phyloP scores from a whole-genome alignment of 2,329 filamentous ascomycete species.

The Pseudogymnoascus sp. region DNA sequence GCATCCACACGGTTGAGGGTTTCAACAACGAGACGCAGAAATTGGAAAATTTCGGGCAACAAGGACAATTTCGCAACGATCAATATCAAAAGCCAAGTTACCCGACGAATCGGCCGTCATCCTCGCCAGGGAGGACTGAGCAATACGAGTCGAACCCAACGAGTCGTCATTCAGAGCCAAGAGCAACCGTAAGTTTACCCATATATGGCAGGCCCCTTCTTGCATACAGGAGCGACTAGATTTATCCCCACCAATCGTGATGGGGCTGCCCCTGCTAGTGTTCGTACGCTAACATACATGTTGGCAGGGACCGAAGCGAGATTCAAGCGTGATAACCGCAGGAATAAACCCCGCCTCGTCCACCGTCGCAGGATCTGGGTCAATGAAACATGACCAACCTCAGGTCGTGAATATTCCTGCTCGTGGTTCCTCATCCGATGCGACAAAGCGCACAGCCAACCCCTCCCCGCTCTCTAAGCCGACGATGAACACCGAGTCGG shows the following conservation, averaged over 20 bases:
- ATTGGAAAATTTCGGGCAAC: neutral
- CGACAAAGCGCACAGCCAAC: slow-evolving; percentile 55
- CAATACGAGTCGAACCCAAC: neutral
- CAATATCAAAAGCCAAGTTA: slow-evolving; percentile 27
- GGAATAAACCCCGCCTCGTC: slow-evolving; percentile 36
- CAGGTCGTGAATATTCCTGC: slow-evolving; percentile 51
- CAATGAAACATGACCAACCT: slow-evolving; percentile 43
- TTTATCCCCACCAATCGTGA: slow-evolving; percentile 10
- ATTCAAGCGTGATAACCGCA: slow-evolving; percentile 36
- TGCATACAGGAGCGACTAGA: neutral
- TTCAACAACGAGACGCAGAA: neutral
- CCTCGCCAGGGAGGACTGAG: slow-evolving; percentile 14
- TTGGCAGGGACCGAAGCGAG: slow-evolving; percentile 52
- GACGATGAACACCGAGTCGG: slow-evolving; percentile 49
- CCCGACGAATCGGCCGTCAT: slow-evolving; percentile 21
- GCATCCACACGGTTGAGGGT: slow-evolving; percentile 60
- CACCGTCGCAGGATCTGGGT: slow-evolving; percentile 29
- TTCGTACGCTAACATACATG: slow-evolving; percentile 16
- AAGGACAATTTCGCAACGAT: slow-evolving; percentile 23
- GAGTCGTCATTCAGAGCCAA: slow-evolving; percentile 1
- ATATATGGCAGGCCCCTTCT: slow-evolving; percentile 1
- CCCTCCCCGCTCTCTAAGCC: slow-evolving; percentile 70
- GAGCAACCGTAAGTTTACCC: slow-evolving; percentile 51
- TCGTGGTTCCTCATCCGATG: slow-evolving; percentile 52
- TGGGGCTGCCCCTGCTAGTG: slow-evolving; percentile 6